Base-by-base conservation (phyloP, 2,329 filamentous ascomycete genomes). In the Escovopsis weberi region DNA sequence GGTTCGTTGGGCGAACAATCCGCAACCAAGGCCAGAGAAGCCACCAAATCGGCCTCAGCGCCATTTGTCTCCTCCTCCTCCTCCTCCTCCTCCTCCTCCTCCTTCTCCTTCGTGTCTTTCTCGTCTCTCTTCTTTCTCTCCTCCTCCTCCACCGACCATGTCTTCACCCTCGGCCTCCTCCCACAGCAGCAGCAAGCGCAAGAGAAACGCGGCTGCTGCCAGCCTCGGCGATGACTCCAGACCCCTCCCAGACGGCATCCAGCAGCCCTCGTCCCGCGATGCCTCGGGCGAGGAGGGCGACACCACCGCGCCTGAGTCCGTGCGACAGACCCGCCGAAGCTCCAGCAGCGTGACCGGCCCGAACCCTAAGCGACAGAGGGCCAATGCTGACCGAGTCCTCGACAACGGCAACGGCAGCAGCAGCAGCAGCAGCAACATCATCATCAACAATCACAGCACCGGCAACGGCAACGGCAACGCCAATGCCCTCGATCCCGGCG, bases 231-330 rank as follows among this genome's bases (percentile, higher is more conserved):
- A 66, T 48, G 65, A 70, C 63, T 57, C 68, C 47, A 57, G 65
- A 48, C 43, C 56, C 48, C 44, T 73, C 45, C 28, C 28, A 30
- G 71, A 76, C 43, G 75, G 81, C 56, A 68, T 62, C 47, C 57
- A 78, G 40, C 71, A 80, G 51, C 76, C 82, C 33, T 86, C 83
- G 15, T 88, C 85, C 33, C 77, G 83, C 57, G 85, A 93, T 65
- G 84, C 83, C 47, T 89, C 85, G 12, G 83, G 73, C 50, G 85
- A 94, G 64, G 85, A 89, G 58, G 80, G 76, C 54, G 80, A 82
- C 54, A 84, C 85, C 51, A 80, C 80, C 12, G 75, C 82, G 41
- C 72, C 73, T 47, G 74, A 80, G 58, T 70, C 70, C 37, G 64
- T 61, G 42, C 67, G 67, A 47, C 74, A 76, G 72, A 61, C 80